A percentile compares a stretch with the other conserved stretches of the same genome.
Conservation (phyloP, 23 red algal species). For the Gracilariopsis chorda region DNA sequence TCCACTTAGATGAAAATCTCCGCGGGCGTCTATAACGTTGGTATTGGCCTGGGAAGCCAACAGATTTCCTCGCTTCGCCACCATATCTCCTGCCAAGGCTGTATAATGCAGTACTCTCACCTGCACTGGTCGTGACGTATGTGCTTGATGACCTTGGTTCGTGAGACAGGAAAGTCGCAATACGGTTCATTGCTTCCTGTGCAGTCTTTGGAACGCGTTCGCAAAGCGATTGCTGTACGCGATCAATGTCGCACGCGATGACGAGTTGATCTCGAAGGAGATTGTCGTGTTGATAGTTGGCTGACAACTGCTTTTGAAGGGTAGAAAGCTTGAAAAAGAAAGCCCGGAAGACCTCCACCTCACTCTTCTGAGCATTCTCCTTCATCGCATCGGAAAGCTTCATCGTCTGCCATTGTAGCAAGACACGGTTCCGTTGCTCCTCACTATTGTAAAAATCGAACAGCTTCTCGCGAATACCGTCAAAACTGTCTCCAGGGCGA, state of each 20-base stretch:
- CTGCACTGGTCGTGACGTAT: not conserved
- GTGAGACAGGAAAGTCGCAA: conserved; percentile 19
- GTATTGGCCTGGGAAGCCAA: no score
- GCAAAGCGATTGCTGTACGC: not conserved
- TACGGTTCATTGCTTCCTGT: not conserved
- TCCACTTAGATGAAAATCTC: not conserved
- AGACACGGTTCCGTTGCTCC: not conserved
- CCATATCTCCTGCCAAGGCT: not conserved
- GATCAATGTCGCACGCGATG: not conserved
- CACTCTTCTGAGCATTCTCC: not conserved
- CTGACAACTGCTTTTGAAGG: conserved; percentile 2
- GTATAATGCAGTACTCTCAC: not conserved
- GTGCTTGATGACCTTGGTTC: not conserved
- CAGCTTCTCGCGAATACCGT: not conserved
- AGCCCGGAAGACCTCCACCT: not conserved
- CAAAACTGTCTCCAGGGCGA: not conserved
- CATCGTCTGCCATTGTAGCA: conserved; percentile 2
- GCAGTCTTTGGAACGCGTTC: not conserved
- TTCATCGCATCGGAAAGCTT: not conserved
- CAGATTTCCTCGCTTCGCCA: not conserved
- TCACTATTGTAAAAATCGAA: not conserved
- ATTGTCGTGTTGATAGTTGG: not conserved
- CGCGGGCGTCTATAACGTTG: no score
- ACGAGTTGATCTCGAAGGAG: conserved; percentile 17
- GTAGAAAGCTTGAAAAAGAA: conserved; percentile 9